phyloP scores from a whole-genome alignment of 768 basidiomycete genomes.

The Suillus clintonianus region DNA sequence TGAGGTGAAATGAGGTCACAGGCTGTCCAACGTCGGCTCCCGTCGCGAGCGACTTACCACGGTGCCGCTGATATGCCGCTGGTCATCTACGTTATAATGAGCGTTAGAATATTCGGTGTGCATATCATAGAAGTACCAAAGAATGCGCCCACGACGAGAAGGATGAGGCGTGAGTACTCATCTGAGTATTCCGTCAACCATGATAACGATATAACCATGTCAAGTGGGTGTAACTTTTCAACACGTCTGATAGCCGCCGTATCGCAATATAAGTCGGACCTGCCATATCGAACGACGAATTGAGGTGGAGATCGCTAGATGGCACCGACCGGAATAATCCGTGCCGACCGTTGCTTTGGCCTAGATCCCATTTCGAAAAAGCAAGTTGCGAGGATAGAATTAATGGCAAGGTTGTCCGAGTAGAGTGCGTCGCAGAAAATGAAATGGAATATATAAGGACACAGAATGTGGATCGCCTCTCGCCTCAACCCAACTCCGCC shows the following conservation, averaged over 20 bases:
- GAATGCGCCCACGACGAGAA: neutral
- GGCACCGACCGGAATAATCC: neutral
- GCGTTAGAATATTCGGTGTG: neutral
- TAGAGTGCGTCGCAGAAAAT: neutral
- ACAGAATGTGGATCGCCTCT: neutral
- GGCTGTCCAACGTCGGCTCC: neutral
- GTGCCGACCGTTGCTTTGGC: neutral
- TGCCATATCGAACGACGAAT: neutral
- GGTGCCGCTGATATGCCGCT: neutral
- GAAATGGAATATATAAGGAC: neutral
- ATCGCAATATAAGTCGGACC: neutral
- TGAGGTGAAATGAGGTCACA: neutral
- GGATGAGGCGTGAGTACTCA: neutral
- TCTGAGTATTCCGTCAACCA: neutral
- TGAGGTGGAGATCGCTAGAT: neutral
- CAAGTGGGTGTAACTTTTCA: neutral
- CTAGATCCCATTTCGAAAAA: neutral
- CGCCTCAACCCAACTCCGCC: slow-evolving; percentile 58
- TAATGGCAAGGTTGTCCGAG: neutral
- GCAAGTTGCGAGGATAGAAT: neutral
- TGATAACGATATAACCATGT: neutral
- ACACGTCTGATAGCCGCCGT: neutral
- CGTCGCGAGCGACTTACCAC: neutral
- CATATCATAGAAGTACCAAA: neutral
- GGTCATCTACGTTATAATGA: neutral